Conservation (phyloP, 1,284 basidiomycete genomes). For the Spongispora temasekensis region DNA sequence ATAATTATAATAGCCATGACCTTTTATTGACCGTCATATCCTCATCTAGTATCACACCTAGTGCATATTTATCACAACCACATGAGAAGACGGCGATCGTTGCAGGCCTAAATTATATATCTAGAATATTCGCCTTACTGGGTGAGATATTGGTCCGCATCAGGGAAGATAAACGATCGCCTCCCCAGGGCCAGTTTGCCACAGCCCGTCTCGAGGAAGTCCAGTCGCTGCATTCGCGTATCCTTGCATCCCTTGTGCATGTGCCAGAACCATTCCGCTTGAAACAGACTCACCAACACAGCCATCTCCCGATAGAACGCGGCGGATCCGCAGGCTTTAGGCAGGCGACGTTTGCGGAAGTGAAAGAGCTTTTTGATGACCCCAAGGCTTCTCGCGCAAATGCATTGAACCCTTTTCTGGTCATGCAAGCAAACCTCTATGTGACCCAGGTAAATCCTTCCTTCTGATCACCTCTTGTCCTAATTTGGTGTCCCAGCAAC, state of each 20-base stretch:
- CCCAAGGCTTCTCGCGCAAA: conserved; percentile 81
- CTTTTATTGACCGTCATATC: conserved; percentile 24
- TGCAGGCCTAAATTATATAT: conserved; percentile 83
- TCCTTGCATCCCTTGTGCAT: conserved; percentile 67
- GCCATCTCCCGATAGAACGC: conserved; percentile 58
- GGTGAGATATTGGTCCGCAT: conserved; percentile 84
- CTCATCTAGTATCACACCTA: conserved; percentile 68
- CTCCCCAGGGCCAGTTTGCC: conserved; percentile 79
- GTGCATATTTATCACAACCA: conserved; percentile 78
- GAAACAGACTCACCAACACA: conserved; percentile 53
- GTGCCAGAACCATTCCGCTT: conserved; percentile 71
- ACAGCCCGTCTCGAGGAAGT: conserved; percentile 80
- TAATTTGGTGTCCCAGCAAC: conserved; percentile 54
- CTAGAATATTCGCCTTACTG: conserved; percentile 79
- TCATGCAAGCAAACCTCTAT: conserved; percentile 87
- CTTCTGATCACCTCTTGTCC: not conserved
- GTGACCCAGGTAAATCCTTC: conserved; percentile 73
- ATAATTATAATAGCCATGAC: conserved; percentile 40
- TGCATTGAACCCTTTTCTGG: conserved; percentile 83
- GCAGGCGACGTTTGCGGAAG: conserved; percentile 80
- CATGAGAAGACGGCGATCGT: conserved; percentile 80
- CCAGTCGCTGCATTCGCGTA: conserved; percentile 71
- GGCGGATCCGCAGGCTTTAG: conserved; percentile 70
- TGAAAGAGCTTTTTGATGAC: conserved; percentile 87
- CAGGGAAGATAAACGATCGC: conserved; percentile 80